These are phyloP conservation scores for Quercus engelmannii DNA, from an alignment of 306 rosid species.

Conservation along the genomic window DNA sequence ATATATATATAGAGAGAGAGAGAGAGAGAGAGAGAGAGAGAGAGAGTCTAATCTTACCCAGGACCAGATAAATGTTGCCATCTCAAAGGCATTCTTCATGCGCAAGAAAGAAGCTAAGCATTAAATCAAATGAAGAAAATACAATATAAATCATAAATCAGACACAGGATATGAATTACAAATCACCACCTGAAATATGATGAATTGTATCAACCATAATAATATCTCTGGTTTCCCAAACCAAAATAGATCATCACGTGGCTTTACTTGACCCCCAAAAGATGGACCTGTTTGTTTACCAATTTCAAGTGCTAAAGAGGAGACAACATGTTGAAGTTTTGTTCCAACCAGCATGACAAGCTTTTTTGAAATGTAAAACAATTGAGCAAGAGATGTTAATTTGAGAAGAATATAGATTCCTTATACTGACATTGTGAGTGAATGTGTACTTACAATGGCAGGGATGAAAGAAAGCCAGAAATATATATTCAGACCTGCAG, in stretches of 20 bases:
- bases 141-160: background rate
- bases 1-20: background rate
- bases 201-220: conserved; percentile 82
- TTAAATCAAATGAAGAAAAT: conserved; percentile 2
- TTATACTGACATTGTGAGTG: conserved; percentile 1
- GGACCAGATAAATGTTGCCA: conserved; percentile 94
- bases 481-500: conserved; percentile 81
- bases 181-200: conserved; percentile 81
- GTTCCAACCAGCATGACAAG: conserved; percentile 94
- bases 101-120: conserved; percentile 20
- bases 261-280: conserved; percentile 69
- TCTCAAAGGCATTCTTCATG: conserved; percentile 91
- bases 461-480: conserved; percentile 99
- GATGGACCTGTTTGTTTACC: conserved; percentile 59
- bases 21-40: conserved; percentile 1
- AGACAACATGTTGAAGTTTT: conserved; percentile 95
- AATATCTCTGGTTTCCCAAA: conserved; percentile 77
- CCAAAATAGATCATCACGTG: conserved; percentile 87
- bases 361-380: conserved; percentile 39
- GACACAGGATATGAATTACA: background rate
- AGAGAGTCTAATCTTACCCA: conserved; percentile 49
- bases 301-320: conserved; percentile 85
- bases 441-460: conserved; percentile 61
- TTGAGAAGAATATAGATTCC: background rate
- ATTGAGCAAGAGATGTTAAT: conserved; percentile 12